Evolutionary conservation across 2,329 filamentous ascomycete species (phyloP), one percentile per base, ranked within the genome.

Genomic region (Cadophora sp.): DNA sequence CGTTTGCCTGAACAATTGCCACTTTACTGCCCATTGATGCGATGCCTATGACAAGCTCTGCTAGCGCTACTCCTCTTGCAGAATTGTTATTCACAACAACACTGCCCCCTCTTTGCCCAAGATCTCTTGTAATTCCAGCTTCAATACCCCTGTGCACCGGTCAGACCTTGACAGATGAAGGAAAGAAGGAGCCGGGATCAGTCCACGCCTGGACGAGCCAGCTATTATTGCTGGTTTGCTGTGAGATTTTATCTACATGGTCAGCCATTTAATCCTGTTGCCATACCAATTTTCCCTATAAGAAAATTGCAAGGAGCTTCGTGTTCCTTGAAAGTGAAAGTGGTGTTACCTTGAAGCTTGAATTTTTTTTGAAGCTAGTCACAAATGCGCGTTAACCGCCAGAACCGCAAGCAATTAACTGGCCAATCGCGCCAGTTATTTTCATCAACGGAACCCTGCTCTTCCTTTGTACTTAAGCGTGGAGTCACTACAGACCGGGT

Each of bases 41-140:
- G 27, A 69, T 66, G 11, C 59, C 51, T 40, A 66, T 66, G 6
- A 37, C 46, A 29, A 72, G 55, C 40, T 37, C 59, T 80, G 81
- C 78, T 24, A 86, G 87, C n/a, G 65, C 67, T 34, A 40, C 59
- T 19, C 64, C 65, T 68, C 65, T 67, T 37, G 40, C 24, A 4
- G 69, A 69, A 43, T 50, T 63, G 24, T 66, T 68, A 29, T 68
- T 64, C 31, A 68, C 58, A 37, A 65, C 50, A 40, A 71, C 77
- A 65, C 81, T 83, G 55, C 83, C 82, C 40, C 82, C 83, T 56
- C 80, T 79, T n/a, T 76, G 76, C 16, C 83, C 84, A 12, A 86
- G 74, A 63, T 84, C 82, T 50, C 82, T 75, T 24, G 83, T 84
- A 51, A 86, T 80, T 58, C 79, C 80, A 37, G 79, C 79, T 27